Percentiles rank a stretch among this genome's conserved stretches.
Conservation (phyloP, 345 rosid species). For the Dimocarpus longan region DNA sequence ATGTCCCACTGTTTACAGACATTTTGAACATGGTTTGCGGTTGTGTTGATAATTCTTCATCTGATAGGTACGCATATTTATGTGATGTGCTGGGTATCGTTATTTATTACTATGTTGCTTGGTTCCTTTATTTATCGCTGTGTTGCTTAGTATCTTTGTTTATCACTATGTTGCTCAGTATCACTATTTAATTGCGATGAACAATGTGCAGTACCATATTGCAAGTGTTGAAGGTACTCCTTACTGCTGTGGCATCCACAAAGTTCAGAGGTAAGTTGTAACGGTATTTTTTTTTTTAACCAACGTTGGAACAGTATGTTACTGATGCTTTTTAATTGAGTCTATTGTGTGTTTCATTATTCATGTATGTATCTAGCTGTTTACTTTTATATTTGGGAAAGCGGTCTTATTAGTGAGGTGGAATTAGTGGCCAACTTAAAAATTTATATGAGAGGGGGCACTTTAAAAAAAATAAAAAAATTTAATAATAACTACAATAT, state of each 20-base stretch:
- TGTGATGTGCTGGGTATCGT: conserved; percentile 5
- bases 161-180: conserved; percentile 20
- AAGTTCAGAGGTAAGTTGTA: conserved; percentile 80
- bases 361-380: conserved; percentile 8
- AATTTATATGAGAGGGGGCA: no score
- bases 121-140: not conserved
- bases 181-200: conserved; percentile 31
- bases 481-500: no score
- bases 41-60: conserved; percentile 91
- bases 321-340: conserved; percentile 1
- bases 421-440: not conserved
- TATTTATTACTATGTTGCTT: conserved; percentile 11
- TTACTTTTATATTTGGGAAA: conserved; percentile 2
- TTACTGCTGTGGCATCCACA: conserved; percentile 91
- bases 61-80: conserved; percentile 69
- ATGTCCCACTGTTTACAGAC: conserved; percentile 78
- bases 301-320: conserved; percentile 27
- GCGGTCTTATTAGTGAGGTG: not conserved
- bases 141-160: not conserved
- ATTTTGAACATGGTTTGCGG: conserved; percentile 86
- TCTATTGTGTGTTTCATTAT: not conserved
- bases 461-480: no score
- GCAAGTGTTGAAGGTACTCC: conserved; percentile 94
- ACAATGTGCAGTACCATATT: conserved; percentile 77
- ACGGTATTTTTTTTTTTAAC: not conserved